Conservation (phyloP, 2,329 filamentous ascomycete species). For the Botrytis cinerea region DNA sequence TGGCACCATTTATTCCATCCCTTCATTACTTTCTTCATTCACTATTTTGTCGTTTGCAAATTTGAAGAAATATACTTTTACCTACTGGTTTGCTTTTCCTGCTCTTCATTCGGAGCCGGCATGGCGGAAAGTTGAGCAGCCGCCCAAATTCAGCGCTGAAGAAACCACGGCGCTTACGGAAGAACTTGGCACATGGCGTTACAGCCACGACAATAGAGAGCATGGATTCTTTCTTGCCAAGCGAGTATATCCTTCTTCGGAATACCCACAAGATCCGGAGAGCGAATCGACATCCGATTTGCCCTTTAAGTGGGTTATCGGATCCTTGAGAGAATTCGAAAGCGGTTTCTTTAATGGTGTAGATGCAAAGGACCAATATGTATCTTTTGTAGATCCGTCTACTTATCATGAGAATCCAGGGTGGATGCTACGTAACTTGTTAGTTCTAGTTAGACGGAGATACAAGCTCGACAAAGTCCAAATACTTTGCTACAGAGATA, state of each 20-base stretch:
- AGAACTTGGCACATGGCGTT: constrained; percentile 83
- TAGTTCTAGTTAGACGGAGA: constrained; percentile 80
- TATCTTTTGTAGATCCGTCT: constrained; percentile 90
- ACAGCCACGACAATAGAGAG: constrained; percentile 77
- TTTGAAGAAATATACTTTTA: constrained; percentile 95
- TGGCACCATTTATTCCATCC: constrained; percentile 92
- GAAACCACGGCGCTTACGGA: constrained; percentile 83
- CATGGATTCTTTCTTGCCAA: constrained; percentile 97
- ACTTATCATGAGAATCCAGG: constrained; percentile 85
- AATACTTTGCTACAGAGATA: constrained; percentile 88
- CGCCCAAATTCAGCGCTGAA: constrained; percentile 58
- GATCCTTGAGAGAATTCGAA: constrained; percentile 75
- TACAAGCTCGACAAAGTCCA: constrained; percentile 78
- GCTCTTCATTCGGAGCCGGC: constrained; percentile 84
- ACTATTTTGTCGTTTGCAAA: constrained; percentile 90
- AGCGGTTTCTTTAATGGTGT: constrained; percentile 80
- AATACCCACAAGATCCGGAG: constrained; percentile 49
- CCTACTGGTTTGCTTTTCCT: constrained; percentile 98
- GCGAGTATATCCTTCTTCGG: constrained; percentile 52
- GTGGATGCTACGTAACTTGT: constrained; percentile 88
- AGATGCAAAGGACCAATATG: constrained; percentile 71
- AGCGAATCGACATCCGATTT: constrained; percentile 46
- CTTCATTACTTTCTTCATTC: constrained; percentile 87
- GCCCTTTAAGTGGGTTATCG: constrained; percentile 77
- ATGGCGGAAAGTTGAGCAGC: constrained; percentile 65